These are phyloP conservation scores for Cryphonectria parasitica DNA, from an alignment of 2,329 filamentous ascomycete genomes.

Conservation along the genomic window DNA sequence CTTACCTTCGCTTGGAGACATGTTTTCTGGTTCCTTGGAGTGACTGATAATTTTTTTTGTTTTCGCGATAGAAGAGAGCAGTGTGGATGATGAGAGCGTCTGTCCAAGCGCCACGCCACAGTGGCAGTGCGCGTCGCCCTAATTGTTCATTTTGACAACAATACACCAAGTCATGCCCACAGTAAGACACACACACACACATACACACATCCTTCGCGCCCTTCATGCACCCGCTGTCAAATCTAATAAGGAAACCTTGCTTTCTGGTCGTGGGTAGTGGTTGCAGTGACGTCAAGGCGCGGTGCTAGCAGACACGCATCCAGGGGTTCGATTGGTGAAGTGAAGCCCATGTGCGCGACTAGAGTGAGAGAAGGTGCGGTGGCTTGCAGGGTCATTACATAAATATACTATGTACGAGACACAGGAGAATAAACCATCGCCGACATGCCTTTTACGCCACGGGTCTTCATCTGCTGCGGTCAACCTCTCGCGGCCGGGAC, in stretches of 20 bases:
- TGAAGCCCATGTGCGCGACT: neutral
- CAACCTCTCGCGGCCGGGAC: neutral
- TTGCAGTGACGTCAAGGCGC: constrained; percentile 10
- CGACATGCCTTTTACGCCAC: neutral
- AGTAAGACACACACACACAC: too few species aligned
- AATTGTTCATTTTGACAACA: neutral
- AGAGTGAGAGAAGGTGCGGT: neutral
- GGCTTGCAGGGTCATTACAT: neutral
- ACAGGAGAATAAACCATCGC: too few species aligned
- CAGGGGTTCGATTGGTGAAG: constrained; percentile 1
- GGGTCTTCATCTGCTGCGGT: neutral
- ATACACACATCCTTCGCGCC: neutral
- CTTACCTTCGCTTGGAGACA: constrained; percentile 18
- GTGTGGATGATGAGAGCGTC: neutral
- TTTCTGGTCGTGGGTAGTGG: neutral
- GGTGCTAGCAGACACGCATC: neutral
- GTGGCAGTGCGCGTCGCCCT: neutral
- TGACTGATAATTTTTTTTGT: neutral
- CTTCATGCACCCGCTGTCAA: neutral
- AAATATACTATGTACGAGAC: neutral
- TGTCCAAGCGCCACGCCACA: neutral
- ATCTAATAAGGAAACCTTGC: neutral
- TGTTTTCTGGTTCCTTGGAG: neutral
- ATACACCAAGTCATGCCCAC: neutral
- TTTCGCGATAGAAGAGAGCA: neutral